A percentile compares a stretch with the other conserved stretches of the same genome.
Evolutionary conservation across 78 protist genomes (phyloP).

Genomic region (Polysphondylium violaceum): DNA sequence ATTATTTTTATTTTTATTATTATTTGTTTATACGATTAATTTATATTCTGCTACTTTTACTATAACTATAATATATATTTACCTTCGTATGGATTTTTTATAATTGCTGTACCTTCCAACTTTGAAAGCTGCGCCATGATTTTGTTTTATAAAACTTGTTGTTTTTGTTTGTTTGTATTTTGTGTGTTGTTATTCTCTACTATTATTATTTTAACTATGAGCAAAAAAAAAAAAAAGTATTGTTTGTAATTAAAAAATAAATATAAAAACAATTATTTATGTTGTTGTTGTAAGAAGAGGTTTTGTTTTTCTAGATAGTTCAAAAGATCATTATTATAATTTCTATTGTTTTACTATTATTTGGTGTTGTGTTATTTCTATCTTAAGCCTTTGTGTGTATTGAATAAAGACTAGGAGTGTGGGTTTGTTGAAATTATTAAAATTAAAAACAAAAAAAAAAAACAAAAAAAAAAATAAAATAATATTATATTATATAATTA

Average conservation of each 20-base stretch:
- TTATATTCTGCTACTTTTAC: neutral
- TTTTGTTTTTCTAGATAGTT: neutral
- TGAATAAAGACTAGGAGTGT: too few species aligned
- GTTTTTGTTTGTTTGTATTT: neutral
- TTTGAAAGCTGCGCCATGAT: conserved; percentile 63
- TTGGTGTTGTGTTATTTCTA: too few species aligned
- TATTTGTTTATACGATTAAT: neutral
- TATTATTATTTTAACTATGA: neutral
- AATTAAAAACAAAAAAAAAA: too few species aligned
- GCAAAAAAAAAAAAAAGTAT: neutral
- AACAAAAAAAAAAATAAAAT: too few species aligned
- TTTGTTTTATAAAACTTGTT: neutral
- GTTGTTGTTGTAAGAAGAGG: neutral
- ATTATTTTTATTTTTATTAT: neutral
- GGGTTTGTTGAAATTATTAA: too few species aligned
- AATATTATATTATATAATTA: too few species aligned
- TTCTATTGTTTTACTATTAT: too few species aligned
- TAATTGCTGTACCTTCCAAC: conserved; percentile 32
- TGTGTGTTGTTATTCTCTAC: neutral
- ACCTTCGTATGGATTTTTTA: conserved; percentile 66
- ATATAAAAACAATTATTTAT: neutral
- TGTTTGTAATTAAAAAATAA: neutral
- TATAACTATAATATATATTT: neutral
- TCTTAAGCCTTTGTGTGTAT: too few species aligned
- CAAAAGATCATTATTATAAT: neutral